Percentiles rank a stretch among this genome's conserved stretches.
These are phyloP conservation scores for Amauroascus niger DNA, from an alignment of 2,329 filamentous ascomycete genomes.

Conservation along the genomic window DNA sequence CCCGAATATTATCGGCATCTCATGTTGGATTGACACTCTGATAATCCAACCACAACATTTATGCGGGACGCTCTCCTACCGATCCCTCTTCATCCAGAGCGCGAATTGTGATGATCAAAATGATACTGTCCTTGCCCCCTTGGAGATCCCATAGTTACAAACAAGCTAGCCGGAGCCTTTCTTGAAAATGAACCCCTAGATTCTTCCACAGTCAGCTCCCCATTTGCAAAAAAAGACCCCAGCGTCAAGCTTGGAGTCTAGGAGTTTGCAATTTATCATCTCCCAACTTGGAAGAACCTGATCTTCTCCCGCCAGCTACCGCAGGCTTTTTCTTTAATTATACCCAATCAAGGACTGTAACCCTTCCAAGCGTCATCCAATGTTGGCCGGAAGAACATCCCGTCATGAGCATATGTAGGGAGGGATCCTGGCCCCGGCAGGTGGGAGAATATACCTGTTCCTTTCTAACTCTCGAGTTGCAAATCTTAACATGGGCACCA, in stretches of 20 bases:
- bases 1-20: background rate
- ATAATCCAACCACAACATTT: background rate
- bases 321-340: background rate
- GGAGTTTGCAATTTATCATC: no score
- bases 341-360: background rate
- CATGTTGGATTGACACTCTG: background rate
- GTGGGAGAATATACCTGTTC: background rate
- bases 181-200: background rate
- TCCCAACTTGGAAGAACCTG: no score
- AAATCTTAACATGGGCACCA: no score
- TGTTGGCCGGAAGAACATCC: background rate
- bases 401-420: background rate
- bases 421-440: background rate
- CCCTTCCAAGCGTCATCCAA: background rate
- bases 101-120: no score
- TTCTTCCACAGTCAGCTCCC: background rate
- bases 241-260: no score
- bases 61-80: background rate
- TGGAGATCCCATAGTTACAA: no score
- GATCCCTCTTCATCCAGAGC: no score
- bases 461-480: background rate
- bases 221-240: no score
- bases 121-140: no score
- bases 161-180: background rate
- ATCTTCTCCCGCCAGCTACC: background rate